These are phyloP conservation scores for Eucalyptus coolabah DNA, from an alignment of 345 rosid species.

Conservation along the genomic window DNA sequence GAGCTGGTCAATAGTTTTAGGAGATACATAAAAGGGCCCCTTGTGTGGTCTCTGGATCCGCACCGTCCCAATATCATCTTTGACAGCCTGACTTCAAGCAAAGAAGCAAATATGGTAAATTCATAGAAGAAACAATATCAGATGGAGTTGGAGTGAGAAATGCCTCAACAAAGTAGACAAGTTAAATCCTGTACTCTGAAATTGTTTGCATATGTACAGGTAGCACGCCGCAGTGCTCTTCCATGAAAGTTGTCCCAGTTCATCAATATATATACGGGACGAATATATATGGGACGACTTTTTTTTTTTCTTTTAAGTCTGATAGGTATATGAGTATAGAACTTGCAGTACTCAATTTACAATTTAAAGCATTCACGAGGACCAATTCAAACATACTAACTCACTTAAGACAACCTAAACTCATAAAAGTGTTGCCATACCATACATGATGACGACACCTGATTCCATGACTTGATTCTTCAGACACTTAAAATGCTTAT, in stretches of 20 bases:
- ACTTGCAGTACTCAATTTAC: not conserved
- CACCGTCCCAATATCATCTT: constrained; percentile 77
- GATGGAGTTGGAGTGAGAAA: not conserved
- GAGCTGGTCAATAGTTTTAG: constrained; percentile 55
- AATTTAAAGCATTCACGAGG: not conserved
- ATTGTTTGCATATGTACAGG: not conserved
- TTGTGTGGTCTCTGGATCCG: constrained; percentile 73
- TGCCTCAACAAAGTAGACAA: not conserved
- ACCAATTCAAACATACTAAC: not conserved
- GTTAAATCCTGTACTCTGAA: not conserved
- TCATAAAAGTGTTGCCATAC: not conserved
- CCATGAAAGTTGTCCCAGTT: not conserved
- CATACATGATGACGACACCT: not conserved
- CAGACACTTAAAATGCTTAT: no score
- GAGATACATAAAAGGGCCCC: constrained; percentile 90
- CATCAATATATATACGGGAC: not conserved
- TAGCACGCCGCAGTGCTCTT: not conserved
- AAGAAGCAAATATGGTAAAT: not conserved
- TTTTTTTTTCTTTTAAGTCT: not conserved
- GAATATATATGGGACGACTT: not conserved
- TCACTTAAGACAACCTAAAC: not conserved
- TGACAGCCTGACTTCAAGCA: constrained; percentile 43
- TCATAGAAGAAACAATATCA: not conserved
- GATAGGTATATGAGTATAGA: not conserved
- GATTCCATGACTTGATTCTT: not conserved